These are phyloP conservation scores for Albophoma yamanashiensis DNA, from an alignment of 2,329 filamentous ascomycete genomes.

Conservation along the genomic window DNA sequence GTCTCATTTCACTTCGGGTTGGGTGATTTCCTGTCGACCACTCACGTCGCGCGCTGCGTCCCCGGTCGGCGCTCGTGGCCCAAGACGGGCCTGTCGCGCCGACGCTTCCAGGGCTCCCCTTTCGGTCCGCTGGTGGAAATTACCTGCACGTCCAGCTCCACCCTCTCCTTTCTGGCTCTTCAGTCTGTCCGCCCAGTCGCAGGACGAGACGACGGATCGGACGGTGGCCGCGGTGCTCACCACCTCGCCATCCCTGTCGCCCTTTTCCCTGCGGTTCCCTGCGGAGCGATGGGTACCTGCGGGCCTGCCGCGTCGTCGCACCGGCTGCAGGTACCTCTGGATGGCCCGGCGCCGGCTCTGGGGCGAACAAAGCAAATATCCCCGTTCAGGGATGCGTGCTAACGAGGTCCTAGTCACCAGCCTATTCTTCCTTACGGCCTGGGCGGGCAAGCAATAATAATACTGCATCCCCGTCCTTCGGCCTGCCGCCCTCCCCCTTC, in stretches of 20 bases:
- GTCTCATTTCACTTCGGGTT: background rate
- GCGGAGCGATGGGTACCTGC: slow-evolving; percentile 2
- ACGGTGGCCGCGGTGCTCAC: slow-evolving; percentile 15
- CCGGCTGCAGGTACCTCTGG: background rate
- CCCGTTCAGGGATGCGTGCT: background rate
- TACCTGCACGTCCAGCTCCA: slow-evolving; percentile 7
- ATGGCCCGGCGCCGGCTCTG: background rate
- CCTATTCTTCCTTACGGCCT: background rate
- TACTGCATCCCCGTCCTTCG: slow-evolving; percentile 29
- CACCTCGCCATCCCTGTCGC: slow-evolving; percentile 4
- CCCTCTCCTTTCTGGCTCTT: slow-evolving; percentile 5
- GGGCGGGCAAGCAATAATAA: slow-evolving; percentile 10
- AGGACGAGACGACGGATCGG: slow-evolving; percentile 5
- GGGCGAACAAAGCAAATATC: background rate
- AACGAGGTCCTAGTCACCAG: slow-evolving; percentile 7
- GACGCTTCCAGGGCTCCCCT: background rate
- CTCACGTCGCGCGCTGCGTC: background rate
- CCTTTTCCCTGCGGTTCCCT: background rate
- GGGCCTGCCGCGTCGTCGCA: background rate
- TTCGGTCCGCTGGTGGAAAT: slow-evolving; percentile 8
- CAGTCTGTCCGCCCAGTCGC: background rate
- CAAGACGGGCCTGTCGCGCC: background rate
- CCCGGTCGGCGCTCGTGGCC: background rate
- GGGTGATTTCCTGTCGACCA: background rate
- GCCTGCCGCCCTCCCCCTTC: slow-evolving; percentile 21